Base-by-base conservation (phyloP, 306 rosid genomes). In the Gastrolobium villosum region DNA sequence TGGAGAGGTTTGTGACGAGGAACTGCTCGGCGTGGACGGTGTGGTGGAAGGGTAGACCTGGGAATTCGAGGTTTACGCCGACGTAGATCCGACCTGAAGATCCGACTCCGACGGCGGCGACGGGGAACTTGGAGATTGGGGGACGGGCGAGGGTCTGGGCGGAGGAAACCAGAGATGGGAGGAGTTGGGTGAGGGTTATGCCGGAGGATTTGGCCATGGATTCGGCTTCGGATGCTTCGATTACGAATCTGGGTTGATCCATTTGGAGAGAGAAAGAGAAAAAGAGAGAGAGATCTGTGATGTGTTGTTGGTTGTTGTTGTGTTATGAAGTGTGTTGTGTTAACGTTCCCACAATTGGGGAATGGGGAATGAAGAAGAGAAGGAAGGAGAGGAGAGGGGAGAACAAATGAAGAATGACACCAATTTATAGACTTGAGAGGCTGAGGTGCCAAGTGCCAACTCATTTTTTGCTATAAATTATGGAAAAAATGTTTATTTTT, bases 11-110 rank as follows among this genome's bases (percentile, higher is more conserved):
- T 52, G 90, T 83, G 74, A 89, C 76, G 53, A 95, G 97, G 86
- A 95, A 95, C 87, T 95, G 99, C 54, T 95, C 99, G 45, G 99
- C 99, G 85, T 95, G 99, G 81, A 95, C 82, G 15, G 99, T 82
- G 62, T 92, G 93, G 84, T 93, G 91, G 64, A 93, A 93, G 2
- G 99, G 99, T 59, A 95, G 94, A 10, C 88, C 92, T 0, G 98
- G 97, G 85, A 95, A 95, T 80, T 95, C 99, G 3, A 95, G 86
- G 86, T 95, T 95, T 2, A 91, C 98, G 43, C 99, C 99, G 68
- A 89, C 0, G 90, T 91, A 95, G 68, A 92, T 64, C 37, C 99
- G 89, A 26, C 98, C 98, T 39, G 99, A 88, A 34, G 89, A 37
- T 0, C 98, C 99, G 1, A 80, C 34, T 0, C 89, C 99, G 9